A percentile compares a stretch with the other conserved stretches of the same genome.
Conservation (phyloP, 805 yeast genomes). For the Starmerella vaccinii region DNA sequence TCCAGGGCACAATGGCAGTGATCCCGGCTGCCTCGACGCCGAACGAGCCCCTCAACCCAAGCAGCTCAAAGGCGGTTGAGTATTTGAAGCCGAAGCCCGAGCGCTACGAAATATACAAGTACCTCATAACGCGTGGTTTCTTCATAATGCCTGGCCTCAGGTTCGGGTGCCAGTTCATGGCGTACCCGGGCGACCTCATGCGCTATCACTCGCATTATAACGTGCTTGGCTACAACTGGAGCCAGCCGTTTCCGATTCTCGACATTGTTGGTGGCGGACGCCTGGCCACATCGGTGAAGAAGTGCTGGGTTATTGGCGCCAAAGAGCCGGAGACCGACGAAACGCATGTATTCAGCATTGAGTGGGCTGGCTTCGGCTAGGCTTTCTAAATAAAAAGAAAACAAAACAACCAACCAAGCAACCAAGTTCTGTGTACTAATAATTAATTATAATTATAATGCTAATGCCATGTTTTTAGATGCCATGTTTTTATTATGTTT, state of each 20-base stretch:
- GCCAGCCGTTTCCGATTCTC: conserved; percentile 45
- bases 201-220: conserved; percentile 81
- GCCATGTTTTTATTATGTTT: background rate
- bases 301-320: conserved; percentile 53
- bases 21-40: conserved; percentile 2
- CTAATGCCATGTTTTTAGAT: background rate
- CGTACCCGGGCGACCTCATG: conserved; percentile 92
- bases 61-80: background rate
- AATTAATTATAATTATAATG: too few species aligned
- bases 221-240: conserved; percentile 43
- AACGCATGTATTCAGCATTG: conserved; percentile 51
- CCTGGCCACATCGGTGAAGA: conserved; percentile 84
- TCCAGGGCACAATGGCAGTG: background rate
- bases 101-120: conserved; percentile 34
- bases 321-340: conserved; percentile 26
- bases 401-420: too few species aligned
- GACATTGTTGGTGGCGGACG: conserved; percentile 77
- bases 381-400: too few species aligned
- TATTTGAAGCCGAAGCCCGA: conserved; percentile 7
- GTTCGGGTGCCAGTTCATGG: conserved; percentile 81
- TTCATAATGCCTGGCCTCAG: conserved; percentile 73
- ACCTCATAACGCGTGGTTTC: conserved; percentile 39
- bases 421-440: too few species aligned
- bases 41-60: background rate
- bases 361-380: conserved; percentile 95